Evolutionary conservation across 208 protist genomes (phyloP), one percentile per base, ranked within the genome.

Genomic region (Willaertia magna): DNA sequence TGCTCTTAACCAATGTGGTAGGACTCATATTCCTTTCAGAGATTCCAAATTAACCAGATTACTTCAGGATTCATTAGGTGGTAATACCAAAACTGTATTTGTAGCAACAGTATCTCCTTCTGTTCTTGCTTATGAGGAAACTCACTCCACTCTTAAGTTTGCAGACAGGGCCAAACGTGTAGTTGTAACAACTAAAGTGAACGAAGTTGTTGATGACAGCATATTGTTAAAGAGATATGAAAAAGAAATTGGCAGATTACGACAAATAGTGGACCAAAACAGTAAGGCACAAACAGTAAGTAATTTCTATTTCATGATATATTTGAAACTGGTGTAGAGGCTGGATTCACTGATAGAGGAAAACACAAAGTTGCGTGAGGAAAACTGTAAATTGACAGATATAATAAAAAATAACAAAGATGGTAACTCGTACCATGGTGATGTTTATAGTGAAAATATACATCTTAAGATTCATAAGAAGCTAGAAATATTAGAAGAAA

Each of bases 11-110:
- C 92, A 95, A 59, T 39, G 84, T 18, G 51, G 87, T 75, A 87
- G 48, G 42, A 96, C 95, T 88, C 91, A 95, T 83, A 87, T 96
- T 40, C 94, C 94, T 11, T 96, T 95, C 67, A 85, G 94, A 51
- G 93, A 96, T 87, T 93, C 90, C 55, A 92, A 93, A 86, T 87
- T 94, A 46, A 94, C 92, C n/a, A 61, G 92, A 47, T 84, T 83
- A 39, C 88, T 92, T 2, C 87, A 92, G 82, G 90, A 92, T 83
- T 86, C 74, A 20, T 79, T 91, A 11, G 90, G 89, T 34, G 93
- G 93, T 26, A 94, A 94, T 87, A 90, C 87, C 74, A 93, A 92
- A 87, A 94, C 91, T 46, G 90, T 88, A 48, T 93, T 95, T 87
- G 92, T 94, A 74, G 92, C 90, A 55, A 91, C 89, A 61, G 84